These are phyloP conservation scores for Anacardium occidentale DNA, from an alignment of 345 rosid genomes.

Conservation along the genomic window DNA sequence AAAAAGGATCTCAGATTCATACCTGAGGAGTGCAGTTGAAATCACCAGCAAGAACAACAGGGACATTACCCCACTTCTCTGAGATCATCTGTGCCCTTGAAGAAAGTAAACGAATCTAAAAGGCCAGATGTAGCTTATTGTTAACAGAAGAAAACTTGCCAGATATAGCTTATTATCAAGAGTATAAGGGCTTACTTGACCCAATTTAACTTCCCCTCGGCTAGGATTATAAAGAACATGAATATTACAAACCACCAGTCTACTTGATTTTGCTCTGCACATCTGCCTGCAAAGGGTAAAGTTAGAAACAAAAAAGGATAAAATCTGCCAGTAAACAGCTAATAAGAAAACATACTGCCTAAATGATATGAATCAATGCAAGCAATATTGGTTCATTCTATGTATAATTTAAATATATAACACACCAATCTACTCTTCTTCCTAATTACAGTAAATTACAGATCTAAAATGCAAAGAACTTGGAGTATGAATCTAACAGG, in stretches of 20 bases:
- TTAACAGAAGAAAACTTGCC: constrained; percentile 14
- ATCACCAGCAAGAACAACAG: constrained; percentile 56
- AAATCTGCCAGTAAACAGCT: constrained; percentile 13
- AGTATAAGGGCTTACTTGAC: constrained; percentile 57
- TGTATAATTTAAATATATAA: not conserved
- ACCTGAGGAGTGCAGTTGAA: constrained; percentile 76
- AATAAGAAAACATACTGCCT: not conserved
- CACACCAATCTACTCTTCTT: not conserved
- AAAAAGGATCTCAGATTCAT: constrained; percentile 7
- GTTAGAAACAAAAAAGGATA: constrained; percentile 40
- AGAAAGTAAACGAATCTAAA: constrained; percentile 41
- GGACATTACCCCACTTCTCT: constrained; percentile 69
- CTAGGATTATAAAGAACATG: constrained; percentile 69
- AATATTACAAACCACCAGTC: constrained; percentile 64
- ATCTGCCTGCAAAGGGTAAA: constrained; percentile 49
- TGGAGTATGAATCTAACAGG: too few relatives aligned
- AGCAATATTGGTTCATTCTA: not conserved
- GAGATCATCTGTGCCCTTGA: constrained; percentile 65
- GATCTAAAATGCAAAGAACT: not conserved
- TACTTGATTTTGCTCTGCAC: constrained; percentile 45
- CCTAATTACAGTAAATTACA: not conserved
- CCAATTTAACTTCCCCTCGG: constrained; percentile 76
- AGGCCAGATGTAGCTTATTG: constrained; percentile 12
- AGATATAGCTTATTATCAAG: not conserved
- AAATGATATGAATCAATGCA: not conserved